Evolutionary conservation across 1,139 yeast species (phyloP).

Genomic region (Kodamaea arcana): DNA sequence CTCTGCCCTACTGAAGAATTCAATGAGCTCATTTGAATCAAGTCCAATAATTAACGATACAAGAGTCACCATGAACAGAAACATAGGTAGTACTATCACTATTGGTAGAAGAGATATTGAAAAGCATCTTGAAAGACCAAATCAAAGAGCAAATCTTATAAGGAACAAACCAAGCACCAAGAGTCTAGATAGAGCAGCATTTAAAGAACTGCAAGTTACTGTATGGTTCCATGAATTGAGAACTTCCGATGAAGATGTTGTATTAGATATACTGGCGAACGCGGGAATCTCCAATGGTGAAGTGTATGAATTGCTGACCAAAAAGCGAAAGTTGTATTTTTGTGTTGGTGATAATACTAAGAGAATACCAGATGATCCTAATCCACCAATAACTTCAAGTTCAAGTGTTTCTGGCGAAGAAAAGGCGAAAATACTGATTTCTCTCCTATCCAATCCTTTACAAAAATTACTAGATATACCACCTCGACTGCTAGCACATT

Average conservation of each 20-base stretch:
- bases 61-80: slow-evolving; percentile 11
- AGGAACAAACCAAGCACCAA: neutral
- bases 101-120: slow-evolving; percentile 11
- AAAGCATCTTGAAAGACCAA: neutral
- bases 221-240: slow-evolving; percentile 76
- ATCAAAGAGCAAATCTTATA: neutral
- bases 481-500: slow-evolving; percentile 57
- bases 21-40: slow-evolving; percentile 11
- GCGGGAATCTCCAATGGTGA: slow-evolving; percentile 59
- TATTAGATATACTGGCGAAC: slow-evolving; percentile 58
- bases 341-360: slow-evolving; percentile 18
- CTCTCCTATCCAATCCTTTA: slow-evolving; percentile 61
- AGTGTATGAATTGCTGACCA: slow-evolving; percentile 53
- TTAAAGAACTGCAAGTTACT: slow-evolving; percentile 31
- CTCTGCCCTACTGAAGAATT: slow-evolving; percentile 3
- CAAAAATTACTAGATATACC: slow-evolving; percentile 63
- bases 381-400: neutral
- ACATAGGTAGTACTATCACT: slow-evolving; percentile 17
- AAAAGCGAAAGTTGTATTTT: slow-evolving; percentile 27
- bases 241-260: slow-evolving; percentile 53
- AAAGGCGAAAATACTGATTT: slow-evolving; percentile 15
- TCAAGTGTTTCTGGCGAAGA: neutral
- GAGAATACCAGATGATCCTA: neutral
- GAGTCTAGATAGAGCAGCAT: neutral
- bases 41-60: slow-evolving; percentile 10